phyloP scores from a whole-genome alignment of 257 asterid genomes.

The Nicotiana obtusifolia region DNA sequence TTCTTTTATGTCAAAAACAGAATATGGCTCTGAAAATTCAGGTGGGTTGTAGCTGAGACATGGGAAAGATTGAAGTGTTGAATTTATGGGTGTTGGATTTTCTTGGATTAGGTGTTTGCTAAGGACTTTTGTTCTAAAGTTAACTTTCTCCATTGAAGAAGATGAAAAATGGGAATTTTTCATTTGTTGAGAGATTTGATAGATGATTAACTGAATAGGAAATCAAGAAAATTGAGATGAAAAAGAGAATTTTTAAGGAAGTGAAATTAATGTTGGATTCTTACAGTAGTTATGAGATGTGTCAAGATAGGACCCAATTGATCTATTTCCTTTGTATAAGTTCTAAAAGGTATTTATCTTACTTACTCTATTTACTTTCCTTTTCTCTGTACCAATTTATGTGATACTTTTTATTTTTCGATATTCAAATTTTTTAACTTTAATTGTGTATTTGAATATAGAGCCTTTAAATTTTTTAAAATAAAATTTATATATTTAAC shows the following conservation, averaged over 20 bases:
- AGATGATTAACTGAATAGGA: not conserved
- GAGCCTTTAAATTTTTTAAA: no score
- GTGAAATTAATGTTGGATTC: no score
- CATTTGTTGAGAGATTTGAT: not conserved
- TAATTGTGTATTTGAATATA: no score
- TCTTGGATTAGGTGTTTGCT: slow-evolving; percentile 50
- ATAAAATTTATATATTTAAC: no score
- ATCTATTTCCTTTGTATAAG: no score
- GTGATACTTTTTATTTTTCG: no score
- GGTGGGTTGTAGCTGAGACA: slow-evolving; percentile 79
- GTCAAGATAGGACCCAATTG: no score
- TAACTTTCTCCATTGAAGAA: slow-evolving; percentile 47
- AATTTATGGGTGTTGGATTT: slow-evolving; percentile 11
- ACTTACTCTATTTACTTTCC: no score
- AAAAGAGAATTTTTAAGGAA: not conserved
- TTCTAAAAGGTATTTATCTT: no score
- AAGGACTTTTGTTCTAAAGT: slow-evolving; percentile 59
- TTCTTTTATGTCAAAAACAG: slow-evolving; percentile 44
- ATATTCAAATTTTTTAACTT: no score
- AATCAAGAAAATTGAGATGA: not conserved
- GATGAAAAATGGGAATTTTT: not conserved
- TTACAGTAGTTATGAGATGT: no score
- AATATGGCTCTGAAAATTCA: slow-evolving; percentile 47
- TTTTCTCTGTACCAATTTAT: no score
- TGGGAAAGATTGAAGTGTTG: slow-evolving; percentile 35